These are phyloP conservation scores for Vinca minor DNA, from an alignment of 257 asterid genomes.

Conservation along the genomic window DNA sequence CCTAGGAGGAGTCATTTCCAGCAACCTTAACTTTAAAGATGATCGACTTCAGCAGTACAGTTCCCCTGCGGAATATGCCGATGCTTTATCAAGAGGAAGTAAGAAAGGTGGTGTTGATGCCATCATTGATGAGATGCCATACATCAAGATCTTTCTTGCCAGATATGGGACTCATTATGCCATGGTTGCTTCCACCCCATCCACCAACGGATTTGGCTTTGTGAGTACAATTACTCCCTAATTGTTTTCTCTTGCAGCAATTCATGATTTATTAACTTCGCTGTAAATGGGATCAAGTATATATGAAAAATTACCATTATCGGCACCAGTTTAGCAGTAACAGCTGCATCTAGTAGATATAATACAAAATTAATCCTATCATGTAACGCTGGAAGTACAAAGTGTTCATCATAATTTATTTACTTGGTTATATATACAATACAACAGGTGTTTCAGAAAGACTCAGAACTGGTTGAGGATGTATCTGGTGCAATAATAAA, in stretches of 20 bases:
- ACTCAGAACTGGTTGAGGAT: conserved; percentile 12
- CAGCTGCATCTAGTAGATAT: too few relatives aligned
- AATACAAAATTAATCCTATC: too few relatives aligned
- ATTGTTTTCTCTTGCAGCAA: too few relatives aligned
- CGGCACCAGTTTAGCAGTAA: neutral
- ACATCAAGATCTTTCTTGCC: conserved; percentile 18
- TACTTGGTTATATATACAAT: neutral
- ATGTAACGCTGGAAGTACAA: too few relatives aligned
- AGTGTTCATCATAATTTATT: neutral
- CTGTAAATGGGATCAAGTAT: too few relatives aligned
- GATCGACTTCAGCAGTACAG: conserved; percentile 6
- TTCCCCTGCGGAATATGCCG: conserved; percentile 8
- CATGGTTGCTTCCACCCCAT: conserved; percentile 12
- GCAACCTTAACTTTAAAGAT: conserved; percentile 22
- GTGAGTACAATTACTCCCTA: conserved; percentile 1
- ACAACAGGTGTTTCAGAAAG: conserved; percentile 19
- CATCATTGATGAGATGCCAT: conserved; percentile 27
- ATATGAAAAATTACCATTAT: too few relatives aligned
- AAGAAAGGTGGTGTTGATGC: conserved; percentile 35
- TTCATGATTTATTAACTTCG: too few relatives aligned
- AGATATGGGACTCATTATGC: conserved; percentile 15
- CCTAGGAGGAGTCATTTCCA: neutral
- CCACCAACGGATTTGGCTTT: conserved; percentile 19
- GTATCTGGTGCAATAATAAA: conserved; percentile 16
- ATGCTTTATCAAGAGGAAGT: conserved; percentile 31